A percentile compares a stretch with the other conserved stretches of the same genome.
phyloP scores from a whole-genome alignment of 176 grass and related monocot genomes.

The Microstegium vimineum region DNA sequence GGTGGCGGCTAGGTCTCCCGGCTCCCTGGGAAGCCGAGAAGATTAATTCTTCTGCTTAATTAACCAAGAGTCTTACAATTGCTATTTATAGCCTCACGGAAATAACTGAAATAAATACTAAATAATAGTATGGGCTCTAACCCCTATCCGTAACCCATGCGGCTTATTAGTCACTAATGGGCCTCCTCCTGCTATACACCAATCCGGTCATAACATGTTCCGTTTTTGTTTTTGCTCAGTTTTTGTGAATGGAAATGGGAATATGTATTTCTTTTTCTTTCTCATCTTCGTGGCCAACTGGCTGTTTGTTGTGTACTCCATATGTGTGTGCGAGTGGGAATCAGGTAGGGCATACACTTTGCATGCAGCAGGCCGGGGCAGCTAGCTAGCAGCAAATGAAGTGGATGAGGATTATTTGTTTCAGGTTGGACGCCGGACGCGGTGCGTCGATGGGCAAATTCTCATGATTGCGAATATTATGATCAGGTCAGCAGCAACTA shows the following conservation, averaged over 20 bases:
- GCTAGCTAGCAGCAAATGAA: slow-evolving; percentile 12
- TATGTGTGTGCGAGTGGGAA: slow-evolving; percentile 10
- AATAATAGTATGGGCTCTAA: no score
- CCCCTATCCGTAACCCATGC: no score
- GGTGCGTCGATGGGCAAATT: slow-evolving; percentile 41
- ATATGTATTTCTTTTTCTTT: slow-evolving; percentile 25
- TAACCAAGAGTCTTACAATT: no score
- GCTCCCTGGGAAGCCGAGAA: no score
- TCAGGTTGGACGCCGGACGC: slow-evolving; percentile 42
- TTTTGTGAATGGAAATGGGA: slow-evolving; percentile 50
- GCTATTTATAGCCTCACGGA: no score
- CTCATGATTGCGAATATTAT: slow-evolving; percentile 54
- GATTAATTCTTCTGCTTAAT: no score
- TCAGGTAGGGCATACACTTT: slow-evolving; percentile 35
- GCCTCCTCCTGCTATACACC: no score
- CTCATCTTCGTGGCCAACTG: slow-evolving; percentile 10
- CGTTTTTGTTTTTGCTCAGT: slow-evolving; percentile 1
- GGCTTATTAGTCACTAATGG: no score
- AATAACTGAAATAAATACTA: no score
- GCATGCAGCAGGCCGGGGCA: neutral
- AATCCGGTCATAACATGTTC: no score
- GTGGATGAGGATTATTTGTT: slow-evolving; percentile 28
- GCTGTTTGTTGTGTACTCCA: neutral
- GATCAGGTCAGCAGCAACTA: slow-evolving; percentile 29
- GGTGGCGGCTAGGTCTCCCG: no score